Evolutionary conservation across 1,284 basidiomycete genomes (phyloP).

Genomic region (Ceratobasidium sp.): DNA sequence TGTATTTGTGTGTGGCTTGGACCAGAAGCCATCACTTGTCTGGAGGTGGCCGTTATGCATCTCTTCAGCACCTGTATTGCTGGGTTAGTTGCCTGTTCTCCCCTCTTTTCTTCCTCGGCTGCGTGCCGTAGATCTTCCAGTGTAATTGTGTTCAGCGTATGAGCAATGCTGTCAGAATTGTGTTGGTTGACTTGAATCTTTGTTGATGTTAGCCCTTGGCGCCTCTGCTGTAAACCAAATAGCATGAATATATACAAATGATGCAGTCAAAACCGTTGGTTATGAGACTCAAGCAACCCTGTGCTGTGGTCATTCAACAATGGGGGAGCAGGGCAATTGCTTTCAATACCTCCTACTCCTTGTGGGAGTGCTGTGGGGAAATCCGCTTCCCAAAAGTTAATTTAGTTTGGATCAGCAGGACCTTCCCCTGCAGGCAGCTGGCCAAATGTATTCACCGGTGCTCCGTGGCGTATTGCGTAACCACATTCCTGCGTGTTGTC

Average conservation of each 20-base stretch:
- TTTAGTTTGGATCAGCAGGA: neutral
- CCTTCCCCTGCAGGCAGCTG: neutral
- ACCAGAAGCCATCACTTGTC: conserved; percentile 50
- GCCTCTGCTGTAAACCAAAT: conserved; percentile 57
- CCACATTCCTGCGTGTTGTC: conserved; percentile 14
- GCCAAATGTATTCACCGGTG: conserved; percentile 35
- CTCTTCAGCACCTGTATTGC: conserved; percentile 30
- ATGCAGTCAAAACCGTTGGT: conserved; percentile 57
- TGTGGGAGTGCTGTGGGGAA: conserved; percentile 62
- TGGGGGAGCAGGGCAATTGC: conserved; percentile 49
- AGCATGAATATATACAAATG: conserved; percentile 57
- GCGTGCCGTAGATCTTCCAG: conserved; percentile 45
- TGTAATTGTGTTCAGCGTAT: conserved; percentile 21
- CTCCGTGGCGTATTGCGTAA: conserved; percentile 44
- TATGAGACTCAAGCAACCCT: conserved; percentile 60
- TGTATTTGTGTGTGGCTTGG: conserved; percentile 49
- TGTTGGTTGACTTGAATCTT: conserved; percentile 47
- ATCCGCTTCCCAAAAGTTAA: conserved; percentile 55
- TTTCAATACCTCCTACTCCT: conserved; percentile 60
- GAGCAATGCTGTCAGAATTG: conserved; percentile 35
- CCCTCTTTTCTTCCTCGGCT: conserved; percentile 47
- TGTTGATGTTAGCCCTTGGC: conserved; percentile 44
- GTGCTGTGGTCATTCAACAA: conserved; percentile 57
- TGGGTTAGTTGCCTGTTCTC: conserved; percentile 27
- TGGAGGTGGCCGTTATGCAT: conserved; percentile 41